phyloP scores from a whole-genome alignment of 164 flowering plant genomes.

The Vitis rupestris region DNA sequence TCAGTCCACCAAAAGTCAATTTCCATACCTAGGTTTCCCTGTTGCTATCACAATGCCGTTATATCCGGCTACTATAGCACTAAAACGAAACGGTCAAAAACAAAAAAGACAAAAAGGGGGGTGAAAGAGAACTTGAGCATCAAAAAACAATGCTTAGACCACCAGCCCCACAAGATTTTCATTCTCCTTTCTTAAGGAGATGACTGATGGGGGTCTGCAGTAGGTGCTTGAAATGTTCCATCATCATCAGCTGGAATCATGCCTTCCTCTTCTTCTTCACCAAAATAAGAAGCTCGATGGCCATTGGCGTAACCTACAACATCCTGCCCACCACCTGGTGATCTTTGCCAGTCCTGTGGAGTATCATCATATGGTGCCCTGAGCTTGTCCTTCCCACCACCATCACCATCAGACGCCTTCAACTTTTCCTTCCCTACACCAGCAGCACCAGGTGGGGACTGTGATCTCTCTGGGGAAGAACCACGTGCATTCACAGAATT shows the following conservation, averaged over 20 bases:
- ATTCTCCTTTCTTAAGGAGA: too few relatives aligned
- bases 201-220: too few relatives aligned
- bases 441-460: conserved; percentile 15
- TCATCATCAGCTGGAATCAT: conserved; percentile 44
- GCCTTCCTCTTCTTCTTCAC: conserved; percentile 54
- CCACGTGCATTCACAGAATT: background rate
- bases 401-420: conserved; percentile 3
- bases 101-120: background rate
- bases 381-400: background rate
- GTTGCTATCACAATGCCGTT: too few relatives aligned
- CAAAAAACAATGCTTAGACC: background rate
- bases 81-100: background rate
- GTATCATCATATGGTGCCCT: background rate
- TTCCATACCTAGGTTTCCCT: too few relatives aligned
- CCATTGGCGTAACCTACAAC: conserved; percentile 5
- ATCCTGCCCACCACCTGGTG: conserved; percentile 1
- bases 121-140: background rate
- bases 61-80: too few relatives aligned
- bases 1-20: too few relatives aligned
- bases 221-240: conserved; percentile 1
- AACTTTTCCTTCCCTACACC: conserved; percentile 1
- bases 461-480: conserved; percentile 9
- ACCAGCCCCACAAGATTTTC: too few relatives aligned
- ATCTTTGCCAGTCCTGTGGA: background rate
- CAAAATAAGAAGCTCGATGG: conserved; percentile 4